Percentiles rank a stretch among this genome's conserved stretches.
These are phyloP conservation scores for Garcia nutans DNA, from an alignment of 345 rosid species.

Conservation along the genomic window DNA sequence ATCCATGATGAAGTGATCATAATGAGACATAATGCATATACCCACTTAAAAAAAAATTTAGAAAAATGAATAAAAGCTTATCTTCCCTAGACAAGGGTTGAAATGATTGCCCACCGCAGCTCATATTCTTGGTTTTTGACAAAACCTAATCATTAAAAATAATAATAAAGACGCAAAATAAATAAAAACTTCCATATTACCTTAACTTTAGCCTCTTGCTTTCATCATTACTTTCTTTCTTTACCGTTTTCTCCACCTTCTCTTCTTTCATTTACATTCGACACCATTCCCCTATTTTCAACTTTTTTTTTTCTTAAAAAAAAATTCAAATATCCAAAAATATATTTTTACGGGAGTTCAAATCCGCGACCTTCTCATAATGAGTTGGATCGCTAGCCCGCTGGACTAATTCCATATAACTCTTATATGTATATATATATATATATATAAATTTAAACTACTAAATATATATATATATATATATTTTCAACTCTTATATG, in stretches of 20 bases:
- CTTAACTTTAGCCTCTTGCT: constrained; percentile 24
- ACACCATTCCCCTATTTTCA: constrained; percentile 1
- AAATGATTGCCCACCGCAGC: constrained; percentile 47
- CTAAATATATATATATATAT: no score
- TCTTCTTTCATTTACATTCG: constrained; percentile 9
- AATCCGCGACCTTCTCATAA: no score
- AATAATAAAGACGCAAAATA: no score
- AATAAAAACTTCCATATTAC: constrained; percentile 11
- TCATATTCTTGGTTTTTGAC: constrained; percentile 31
- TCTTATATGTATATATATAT: no score
- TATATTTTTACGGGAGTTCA: no score
- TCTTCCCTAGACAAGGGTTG: constrained; percentile 39
- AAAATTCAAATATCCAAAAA: no score
- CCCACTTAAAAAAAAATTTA: constrained; percentile 15
- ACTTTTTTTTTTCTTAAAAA: not conserved
- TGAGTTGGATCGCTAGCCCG: no score
- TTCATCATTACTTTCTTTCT: constrained; percentile 27
- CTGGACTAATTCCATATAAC: no score
- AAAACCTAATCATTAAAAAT: constrained; percentile 44
- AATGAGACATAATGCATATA: constrained; percentile 24
- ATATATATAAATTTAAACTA: no score
- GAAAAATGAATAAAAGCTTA: constrained; percentile 6
- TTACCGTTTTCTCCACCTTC: not conserved
- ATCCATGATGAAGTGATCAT: constrained; percentile 28
- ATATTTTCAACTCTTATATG: no score